Evolutionary conservation across 768 basidiomycete species (phyloP).

Genomic region (Asterophora lycoperdoides): DNA sequence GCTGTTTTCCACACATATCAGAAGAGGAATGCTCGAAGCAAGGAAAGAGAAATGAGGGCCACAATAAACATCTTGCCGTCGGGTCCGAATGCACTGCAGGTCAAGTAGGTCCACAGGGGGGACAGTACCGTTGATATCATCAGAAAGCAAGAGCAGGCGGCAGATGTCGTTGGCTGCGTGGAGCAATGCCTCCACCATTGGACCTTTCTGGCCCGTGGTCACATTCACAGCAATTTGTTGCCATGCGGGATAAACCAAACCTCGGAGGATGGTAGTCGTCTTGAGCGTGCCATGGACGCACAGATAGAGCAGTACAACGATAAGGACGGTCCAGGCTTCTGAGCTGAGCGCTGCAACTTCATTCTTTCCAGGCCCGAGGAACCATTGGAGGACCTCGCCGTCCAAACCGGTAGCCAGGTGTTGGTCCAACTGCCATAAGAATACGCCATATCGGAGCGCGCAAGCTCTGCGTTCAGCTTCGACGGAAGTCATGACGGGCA

Average conservation of each 20-base stretch:
- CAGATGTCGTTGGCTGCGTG: slow-evolving; percentile 62
- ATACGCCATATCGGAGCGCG: slow-evolving; percentile 63
- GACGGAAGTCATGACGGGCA: slow-evolving; percentile 53
- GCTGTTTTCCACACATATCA: slow-evolving; percentile 71
- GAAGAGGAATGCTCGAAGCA: slow-evolving; percentile 58
- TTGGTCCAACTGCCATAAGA: slow-evolving; percentile 70
- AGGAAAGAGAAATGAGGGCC: slow-evolving; percentile 63
- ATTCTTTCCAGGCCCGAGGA: slow-evolving; percentile 59
- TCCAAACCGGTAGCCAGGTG: slow-evolving; percentile 75
- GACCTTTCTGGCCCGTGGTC: slow-evolving; percentile 31
- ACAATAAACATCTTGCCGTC: slow-evolving; percentile 62
- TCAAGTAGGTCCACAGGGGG: slow-evolving; percentile 55
- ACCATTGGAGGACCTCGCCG: slow-evolving; percentile 67
- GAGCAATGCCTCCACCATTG: slow-evolving; percentile 48
- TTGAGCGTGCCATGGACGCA: slow-evolving; percentile 63
- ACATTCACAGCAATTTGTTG: slow-evolving; percentile 41
- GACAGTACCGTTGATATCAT: slow-evolving; percentile 38
- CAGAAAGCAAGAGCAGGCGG: slow-evolving; percentile 51
- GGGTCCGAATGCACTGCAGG: slow-evolving; percentile 64
- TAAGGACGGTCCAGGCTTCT: slow-evolving; percentile 67
- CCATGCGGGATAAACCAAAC: slow-evolving; percentile 81
- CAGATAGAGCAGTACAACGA: slow-evolving; percentile 58
- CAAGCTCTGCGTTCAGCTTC: slow-evolving; percentile 41
- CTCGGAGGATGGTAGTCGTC: slow-evolving; percentile 67
- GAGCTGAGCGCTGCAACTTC: slow-evolving; percentile 55